These are phyloP conservation scores for Bonia amplexicaulis DNA, from an alignment of 176 grass and related monocot genomes.

Conservation along the genomic window DNA sequence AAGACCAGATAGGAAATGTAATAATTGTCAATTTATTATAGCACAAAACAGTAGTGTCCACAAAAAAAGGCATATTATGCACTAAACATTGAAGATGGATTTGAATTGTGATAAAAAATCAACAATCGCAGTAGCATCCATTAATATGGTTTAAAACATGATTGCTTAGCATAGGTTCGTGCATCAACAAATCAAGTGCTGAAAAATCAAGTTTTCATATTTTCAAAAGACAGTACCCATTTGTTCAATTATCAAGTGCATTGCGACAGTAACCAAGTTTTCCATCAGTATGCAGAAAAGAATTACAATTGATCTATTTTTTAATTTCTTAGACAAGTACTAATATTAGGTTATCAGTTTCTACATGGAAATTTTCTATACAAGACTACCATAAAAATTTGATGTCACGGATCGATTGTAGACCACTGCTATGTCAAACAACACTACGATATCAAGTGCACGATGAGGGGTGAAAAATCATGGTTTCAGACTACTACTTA, in stretches of 20 bases:
- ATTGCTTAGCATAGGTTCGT: neutral
- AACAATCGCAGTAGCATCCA: neutral
- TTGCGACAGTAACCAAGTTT: neutral
- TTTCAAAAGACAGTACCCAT: neutral
- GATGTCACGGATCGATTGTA: neutral
- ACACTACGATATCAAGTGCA: neutral
- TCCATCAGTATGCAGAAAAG: neutral
- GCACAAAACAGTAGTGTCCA: no score
- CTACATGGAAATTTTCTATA: neutral
- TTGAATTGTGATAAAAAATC: neutral
- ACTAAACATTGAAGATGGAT: neutral
- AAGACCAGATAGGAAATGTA: neutral
- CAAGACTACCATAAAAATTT: neutral
- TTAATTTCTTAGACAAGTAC: neutral
- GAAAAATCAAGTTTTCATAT: neutral
- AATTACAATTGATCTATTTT: neutral
- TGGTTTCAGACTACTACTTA: neutral
- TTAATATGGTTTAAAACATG: neutral
- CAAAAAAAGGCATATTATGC: neutral
- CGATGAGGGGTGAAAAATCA: neutral
- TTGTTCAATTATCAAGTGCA: neutral
- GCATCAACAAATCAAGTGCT: neutral
- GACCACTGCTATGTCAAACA: neutral
- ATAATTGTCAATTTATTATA: neutral
- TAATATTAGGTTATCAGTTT: neutral